Base-by-base conservation (phyloP, 1,284 basidiomycete species). In the Boletus mariae region DNA sequence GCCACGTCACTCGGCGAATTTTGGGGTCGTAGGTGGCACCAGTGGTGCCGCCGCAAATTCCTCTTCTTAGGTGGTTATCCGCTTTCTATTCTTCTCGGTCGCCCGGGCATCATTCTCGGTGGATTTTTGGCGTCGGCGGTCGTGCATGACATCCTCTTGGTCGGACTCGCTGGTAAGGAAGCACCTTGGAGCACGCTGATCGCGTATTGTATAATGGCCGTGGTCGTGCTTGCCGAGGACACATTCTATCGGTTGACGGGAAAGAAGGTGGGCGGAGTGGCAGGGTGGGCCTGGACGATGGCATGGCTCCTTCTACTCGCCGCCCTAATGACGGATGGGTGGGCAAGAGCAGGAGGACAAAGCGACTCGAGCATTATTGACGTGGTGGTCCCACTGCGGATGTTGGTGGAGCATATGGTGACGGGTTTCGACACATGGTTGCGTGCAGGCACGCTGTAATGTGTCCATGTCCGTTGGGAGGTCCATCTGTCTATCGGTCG, bases 201-300 rank as follows among this genome's bases (percentile, higher is more conserved):
- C 4, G 82, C 77, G 56, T 86, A 84, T 61, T 50, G 82, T 26
- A 66, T 81, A 58, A 81, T 77, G 68, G 82, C 73, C 2, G 57
- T 78, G 0, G 83, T 78, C 1, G 59, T 79, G 12, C 49, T 80
- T 7, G 46, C 78, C 9, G 84, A 85, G 60, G 66, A 60, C 11
- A 46, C 59, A 3, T 59, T 63, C 25, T 10, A 26, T 6, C 17
- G 1, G 45, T 77, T 72, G 70, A 73, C 65, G 9, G 52, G 58
- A 54, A 60, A 56, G 11, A 51, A 70, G 3, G 74, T 82, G 1
- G 62, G 63, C n/a, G 82, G 82, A 2, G 52, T 64, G 35, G 42
- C 57, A 0, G 83, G 82, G 3, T 73, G 74, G 70, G 37, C 75
- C 13, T 85, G 83, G 83, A 72, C 75, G 5, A 58, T 72, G 55